Percentiles rank a stretch among this genome's conserved stretches.
These are phyloP conservation scores for Corinectria fuckeliana DNA, from an alignment of 2,329 filamentous ascomycete genomes.

Conservation along the genomic window DNA sequence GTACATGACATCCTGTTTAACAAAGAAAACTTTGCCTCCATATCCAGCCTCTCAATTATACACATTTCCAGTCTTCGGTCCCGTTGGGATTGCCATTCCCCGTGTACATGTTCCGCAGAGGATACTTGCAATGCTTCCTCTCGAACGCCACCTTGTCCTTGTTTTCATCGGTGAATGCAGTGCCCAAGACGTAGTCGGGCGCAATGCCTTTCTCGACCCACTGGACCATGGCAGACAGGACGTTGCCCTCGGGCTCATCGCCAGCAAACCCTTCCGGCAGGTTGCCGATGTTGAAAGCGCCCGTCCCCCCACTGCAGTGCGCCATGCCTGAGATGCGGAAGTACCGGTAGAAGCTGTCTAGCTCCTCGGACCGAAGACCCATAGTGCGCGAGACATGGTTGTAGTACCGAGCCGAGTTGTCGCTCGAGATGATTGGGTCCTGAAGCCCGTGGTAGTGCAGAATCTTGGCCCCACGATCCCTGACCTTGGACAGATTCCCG, in stretches of 20 bases:
- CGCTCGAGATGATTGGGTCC: conserved; percentile 50
- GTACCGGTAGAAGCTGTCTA: conserved; percentile 58
- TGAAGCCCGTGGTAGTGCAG: conserved; percentile 52
- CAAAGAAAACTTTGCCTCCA: background rate
- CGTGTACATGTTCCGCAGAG: conserved; percentile 41
- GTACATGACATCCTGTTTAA: background rate
- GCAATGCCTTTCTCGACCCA: conserved; percentile 53
- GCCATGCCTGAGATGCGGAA: conserved; percentile 58
- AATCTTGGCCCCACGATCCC: conserved; percentile 49
- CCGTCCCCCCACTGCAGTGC: conserved; percentile 54
- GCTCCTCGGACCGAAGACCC: conserved; percentile 37
- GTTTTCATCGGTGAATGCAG: conserved; percentile 40
- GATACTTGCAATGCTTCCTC: conserved; percentile 46
- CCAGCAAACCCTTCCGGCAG: conserved; percentile 26
- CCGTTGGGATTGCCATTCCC: conserved; percentile 37
- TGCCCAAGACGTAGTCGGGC: conserved; percentile 48
- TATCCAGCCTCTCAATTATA: background rate
- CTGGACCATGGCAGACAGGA: conserved; percentile 53
- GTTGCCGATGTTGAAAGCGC: conserved; percentile 46
- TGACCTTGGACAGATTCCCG: conserved; percentile 47
- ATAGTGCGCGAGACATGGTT: conserved; percentile 28
- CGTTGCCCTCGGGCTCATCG: conserved; percentile 48
- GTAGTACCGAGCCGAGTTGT: conserved; percentile 32
- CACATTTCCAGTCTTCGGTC: conserved; percentile 37
- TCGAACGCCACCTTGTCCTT: conserved; percentile 36